Percentiles rank a stretch among this genome's conserved stretches.
Conservation (phyloP, 2,329 filamentous ascomycete genomes). For the Thelonectria olida region DNA sequence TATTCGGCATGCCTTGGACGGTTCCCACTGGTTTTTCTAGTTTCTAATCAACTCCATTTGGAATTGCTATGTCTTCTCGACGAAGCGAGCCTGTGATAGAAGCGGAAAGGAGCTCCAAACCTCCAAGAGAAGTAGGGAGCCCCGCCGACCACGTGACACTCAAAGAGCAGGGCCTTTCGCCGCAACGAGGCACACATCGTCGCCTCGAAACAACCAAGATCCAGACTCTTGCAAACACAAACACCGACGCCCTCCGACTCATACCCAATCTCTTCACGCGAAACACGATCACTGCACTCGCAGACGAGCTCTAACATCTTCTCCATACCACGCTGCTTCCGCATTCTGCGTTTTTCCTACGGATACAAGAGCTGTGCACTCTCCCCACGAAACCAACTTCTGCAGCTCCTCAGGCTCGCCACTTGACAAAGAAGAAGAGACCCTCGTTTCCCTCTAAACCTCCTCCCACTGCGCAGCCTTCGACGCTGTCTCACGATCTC, state of each 20-base stretch:
- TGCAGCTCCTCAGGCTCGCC: constrained; percentile 21
- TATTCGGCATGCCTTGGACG: too few relatives aligned
- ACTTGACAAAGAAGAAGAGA: constrained; percentile 23
- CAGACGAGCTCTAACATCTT: constrained; percentile 22
- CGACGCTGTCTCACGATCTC: constrained; percentile 31
- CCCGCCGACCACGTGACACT: constrained; percentile 48
- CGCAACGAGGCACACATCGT: constrained; percentile 43
- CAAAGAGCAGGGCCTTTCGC: constrained; percentile 33
- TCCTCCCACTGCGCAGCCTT: constrained; percentile 32
- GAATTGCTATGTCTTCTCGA: too few relatives aligned
- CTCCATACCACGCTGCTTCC: background rate
- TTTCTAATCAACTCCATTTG: too few relatives aligned
- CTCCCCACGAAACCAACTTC: constrained; percentile 9
- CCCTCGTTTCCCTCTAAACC: background rate
- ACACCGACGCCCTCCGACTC: constrained; percentile 28
- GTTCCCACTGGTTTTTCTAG: too few relatives aligned
- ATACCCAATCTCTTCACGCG: constrained; percentile 5
- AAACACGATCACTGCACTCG: constrained; percentile 16
- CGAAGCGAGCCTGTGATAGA: too few relatives aligned
- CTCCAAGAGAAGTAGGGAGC: constrained; percentile 29
- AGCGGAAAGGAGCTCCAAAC: too few relatives aligned
- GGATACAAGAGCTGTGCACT: constrained; percentile 15
- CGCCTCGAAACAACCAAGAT: constrained; percentile 40
- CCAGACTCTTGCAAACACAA: constrained; percentile 35
- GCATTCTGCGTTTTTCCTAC: background rate